phyloP scores from a whole-genome alignment of 352 stramenopile species.

The Phytopythium boreale region DNA sequence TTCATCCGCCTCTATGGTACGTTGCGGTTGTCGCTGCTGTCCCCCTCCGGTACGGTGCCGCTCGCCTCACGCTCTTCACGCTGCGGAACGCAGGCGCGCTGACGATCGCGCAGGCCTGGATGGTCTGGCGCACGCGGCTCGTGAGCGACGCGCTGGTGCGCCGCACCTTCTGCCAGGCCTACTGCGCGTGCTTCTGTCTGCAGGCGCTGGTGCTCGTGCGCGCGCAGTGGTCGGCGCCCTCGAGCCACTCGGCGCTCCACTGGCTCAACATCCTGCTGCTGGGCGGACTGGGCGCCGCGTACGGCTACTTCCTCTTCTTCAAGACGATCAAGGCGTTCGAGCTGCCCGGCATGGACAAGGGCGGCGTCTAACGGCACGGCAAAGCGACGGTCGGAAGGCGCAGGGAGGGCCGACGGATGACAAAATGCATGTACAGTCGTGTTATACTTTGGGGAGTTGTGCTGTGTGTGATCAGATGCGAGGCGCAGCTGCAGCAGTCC shows the following conservation, averaged over 20 bases:
- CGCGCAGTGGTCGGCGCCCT: slow-evolving; percentile 64
- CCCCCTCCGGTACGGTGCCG: no score
- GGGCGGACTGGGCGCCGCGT: slow-evolving; percentile 52
- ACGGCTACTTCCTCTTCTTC: slow-evolving; percentile 85
- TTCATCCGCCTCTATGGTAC: slow-evolving; percentile 81
- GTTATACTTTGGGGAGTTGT: neutral
- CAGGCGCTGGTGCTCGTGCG: slow-evolving; percentile 70
- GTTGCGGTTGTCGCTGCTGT: no score
- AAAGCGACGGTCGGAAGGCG: neutral
- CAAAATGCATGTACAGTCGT: slow-evolving; percentile 6
- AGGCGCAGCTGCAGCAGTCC: neutral
- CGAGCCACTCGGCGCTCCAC: slow-evolving; percentile 78
- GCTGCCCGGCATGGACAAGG: slow-evolving; percentile 62
- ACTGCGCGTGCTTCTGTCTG: slow-evolving; percentile 85
- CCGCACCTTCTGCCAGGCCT: slow-evolving; percentile 86
- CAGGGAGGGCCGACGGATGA: neutral
- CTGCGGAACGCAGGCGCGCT: slow-evolving; percentile 39
- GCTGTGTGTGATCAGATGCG: neutral
- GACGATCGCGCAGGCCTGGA: slow-evolving; percentile 80
- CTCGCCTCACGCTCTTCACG: neutral
- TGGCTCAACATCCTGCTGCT: slow-evolving; percentile 83
- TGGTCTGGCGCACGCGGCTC: slow-evolving; percentile 84
- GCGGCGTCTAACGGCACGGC: slow-evolving; percentile 48
- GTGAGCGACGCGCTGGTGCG: slow-evolving; percentile 83
- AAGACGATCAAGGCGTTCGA: slow-evolving; percentile 90